These are phyloP conservation scores for Trichoderma asperellum DNA, from an alignment of 2,329 filamentous ascomycete genomes.

Conservation along the genomic window DNA sequence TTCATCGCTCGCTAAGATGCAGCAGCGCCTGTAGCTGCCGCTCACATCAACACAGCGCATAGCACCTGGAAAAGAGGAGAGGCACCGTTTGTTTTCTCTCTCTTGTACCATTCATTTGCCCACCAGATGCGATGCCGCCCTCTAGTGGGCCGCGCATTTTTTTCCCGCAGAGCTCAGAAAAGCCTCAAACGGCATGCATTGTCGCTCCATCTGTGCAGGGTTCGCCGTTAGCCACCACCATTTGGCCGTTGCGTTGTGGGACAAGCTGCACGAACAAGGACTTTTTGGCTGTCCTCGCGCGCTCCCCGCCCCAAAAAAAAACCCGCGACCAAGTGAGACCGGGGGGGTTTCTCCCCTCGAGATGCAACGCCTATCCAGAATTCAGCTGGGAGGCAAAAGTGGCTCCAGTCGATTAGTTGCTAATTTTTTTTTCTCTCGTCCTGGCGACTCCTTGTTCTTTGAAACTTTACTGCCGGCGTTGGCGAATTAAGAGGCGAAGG, in stretches of 20 bases:
- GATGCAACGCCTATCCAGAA: neutral
- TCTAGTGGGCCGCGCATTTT: slow-evolving; percentile 19
- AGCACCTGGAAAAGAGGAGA: neutral
- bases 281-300: neutral
- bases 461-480: neutral
- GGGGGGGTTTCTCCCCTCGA: neutral
- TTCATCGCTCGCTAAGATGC: slow-evolving; percentile 14
- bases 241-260: slow-evolving; percentile 10
- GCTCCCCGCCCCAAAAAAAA: slow-evolving; percentile 15
- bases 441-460: neutral
- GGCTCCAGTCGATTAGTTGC: neutral
- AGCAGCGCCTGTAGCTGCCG: slow-evolving; percentile 2
- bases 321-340: slow-evolving; percentile 21
- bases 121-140: slow-evolving; percentile 9
- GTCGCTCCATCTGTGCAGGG: neutral
- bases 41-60: slow-evolving; percentile 19
- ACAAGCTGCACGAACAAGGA: slow-evolving; percentile 12
- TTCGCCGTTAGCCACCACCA: slow-evolving; percentile 15
- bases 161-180: slow-evolving; percentile 14
- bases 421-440: neutral
- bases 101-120: neutral
- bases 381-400: slow-evolving; percentile 2
- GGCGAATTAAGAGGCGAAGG: neutral
- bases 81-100: neutral
- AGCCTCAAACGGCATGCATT: slow-evolving; percentile 21